Evolutionary conservation across 805 yeast genomes (phyloP).

Genomic region (Ogataea saltuana): DNA sequence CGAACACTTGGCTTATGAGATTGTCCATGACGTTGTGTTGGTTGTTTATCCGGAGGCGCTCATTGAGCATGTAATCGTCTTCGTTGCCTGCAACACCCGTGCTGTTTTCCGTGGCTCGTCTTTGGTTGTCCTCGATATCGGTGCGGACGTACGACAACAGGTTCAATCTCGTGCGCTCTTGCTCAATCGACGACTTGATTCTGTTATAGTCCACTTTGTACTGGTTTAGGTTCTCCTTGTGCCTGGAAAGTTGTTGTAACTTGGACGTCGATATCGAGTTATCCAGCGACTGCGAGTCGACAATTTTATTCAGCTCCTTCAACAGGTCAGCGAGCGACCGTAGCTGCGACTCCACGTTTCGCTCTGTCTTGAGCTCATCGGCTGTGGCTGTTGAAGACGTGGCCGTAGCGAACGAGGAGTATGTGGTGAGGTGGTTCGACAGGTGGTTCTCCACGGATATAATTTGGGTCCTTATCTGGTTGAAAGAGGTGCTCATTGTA

Average conservation of each 20-base stretch:
- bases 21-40: slow-evolving; percentile 78
- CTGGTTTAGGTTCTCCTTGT: slow-evolving; percentile 71
- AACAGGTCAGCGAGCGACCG: slow-evolving; percentile 53
- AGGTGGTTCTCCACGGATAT: slow-evolving; percentile 72
- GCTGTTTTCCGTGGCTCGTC: slow-evolving; percentile 37
- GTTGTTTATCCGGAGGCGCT: slow-evolving; percentile 67
- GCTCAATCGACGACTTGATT: slow-evolving; percentile 44
- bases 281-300: slow-evolving; percentile 42
- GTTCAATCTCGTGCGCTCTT: slow-evolving; percentile 76
- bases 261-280: slow-evolving; percentile 67
- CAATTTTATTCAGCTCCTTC: slow-evolving; percentile 49
- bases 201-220: slow-evolving; percentile 64
- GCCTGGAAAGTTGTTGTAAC: slow-evolving; percentile 79
- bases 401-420: slow-evolving; percentile 54
- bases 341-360: slow-evolving; percentile 52
- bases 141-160: slow-evolving; percentile 72
- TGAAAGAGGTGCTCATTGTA: slow-evolving; percentile 48
- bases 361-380: slow-evolving; percentile 48
- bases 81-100: slow-evolving; percentile 22
- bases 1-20: slow-evolving; percentile 79
- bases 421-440: slow-evolving; percentile 50
- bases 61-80: slow-evolving; percentile 66
- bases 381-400: slow-evolving; percentile 48
- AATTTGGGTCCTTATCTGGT: slow-evolving; percentile 67
- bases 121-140: slow-evolving; percentile 72